Evolutionary conservation across 1,284 basidiomycete genomes (phyloP), one percentile per base, ranked within the genome.

Genomic region (Agaricales sp.): DNA sequence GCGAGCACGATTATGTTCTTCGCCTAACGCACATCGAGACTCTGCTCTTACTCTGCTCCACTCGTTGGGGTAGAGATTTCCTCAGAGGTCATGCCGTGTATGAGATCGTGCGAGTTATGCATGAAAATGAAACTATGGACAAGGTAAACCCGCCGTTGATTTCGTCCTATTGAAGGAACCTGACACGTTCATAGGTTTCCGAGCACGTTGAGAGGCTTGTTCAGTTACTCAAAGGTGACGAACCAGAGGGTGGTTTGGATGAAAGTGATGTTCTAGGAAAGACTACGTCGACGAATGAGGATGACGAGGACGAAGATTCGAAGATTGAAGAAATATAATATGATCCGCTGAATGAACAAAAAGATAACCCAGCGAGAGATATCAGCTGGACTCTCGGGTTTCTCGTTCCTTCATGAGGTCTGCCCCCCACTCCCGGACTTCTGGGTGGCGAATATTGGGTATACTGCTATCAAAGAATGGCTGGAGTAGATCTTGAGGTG

Each of bases 21-120:
- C 81, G 96, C 0, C 70, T 92, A 46, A 92, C 84, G 51, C 86
- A 92, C 56, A 70, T 98, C 12, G 96, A 99, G 66, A 88, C 90
- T 0, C 70, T 99, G 12, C 74, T 98, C 0, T 68, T 99, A 30
- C 73, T 99, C 0, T 92, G 89, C 55, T 92, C 93, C 2, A 93
- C 88, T 0, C 80, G 85, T 35, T 89, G 87, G 70, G 93, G 92
- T 1, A 78, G 95, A 21, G 85, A 95, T 54, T 79, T 81, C 51
- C 69, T 94, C 53, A 76, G 96, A 24, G 69, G 71, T 14, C 77
- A 90, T 52, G 94, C 93, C 0, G 87, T 88, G 0, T 99, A 99
- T 64, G 82, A 87, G 58, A 85, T 99, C 37, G 71, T 98, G 23
- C 74, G 91, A 43, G 80, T 78, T 19, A 71, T 86, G 8, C 95